Percentiles rank a stretch among this genome's conserved stretches.
phyloP scores from a whole-genome alignment of 2,329 filamentous ascomycete genomes.

The Alternaria sp. region DNA sequence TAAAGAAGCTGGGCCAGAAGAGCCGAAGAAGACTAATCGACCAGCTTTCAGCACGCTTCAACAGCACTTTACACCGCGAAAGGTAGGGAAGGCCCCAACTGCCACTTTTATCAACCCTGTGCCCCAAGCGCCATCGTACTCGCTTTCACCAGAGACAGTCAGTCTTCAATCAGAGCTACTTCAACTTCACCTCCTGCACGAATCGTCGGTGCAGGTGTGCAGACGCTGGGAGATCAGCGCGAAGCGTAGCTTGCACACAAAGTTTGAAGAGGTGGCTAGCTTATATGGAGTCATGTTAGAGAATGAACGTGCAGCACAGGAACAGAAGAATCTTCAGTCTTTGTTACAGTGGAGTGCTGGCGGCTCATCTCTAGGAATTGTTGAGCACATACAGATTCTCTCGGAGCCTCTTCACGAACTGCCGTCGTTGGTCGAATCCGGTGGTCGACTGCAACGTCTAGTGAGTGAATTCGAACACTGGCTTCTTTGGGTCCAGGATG shows the following conservation, averaged over 20 bases:
- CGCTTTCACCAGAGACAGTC: slow-evolving; percentile 40
- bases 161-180: slow-evolving; percentile 50
- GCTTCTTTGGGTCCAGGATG: slow-evolving; percentile 39
- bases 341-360: slow-evolving; percentile 46
- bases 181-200: slow-evolving; percentile 50
- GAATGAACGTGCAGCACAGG: slow-evolving; percentile 46
- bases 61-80: slow-evolving; percentile 52
- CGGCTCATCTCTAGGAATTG: slow-evolving; percentile 36
- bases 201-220: slow-evolving; percentile 29
- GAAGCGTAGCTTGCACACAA: slow-evolving; percentile 36
- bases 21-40: slow-evolving; percentile 31
- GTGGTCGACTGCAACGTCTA: slow-evolving; percentile 44
- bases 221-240: slow-evolving; percentile 47
- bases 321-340: slow-evolving; percentile 48
- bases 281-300: slow-evolving; percentile 46
- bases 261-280: slow-evolving; percentile 50
- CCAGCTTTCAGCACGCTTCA: slow-evolving; percentile 51
- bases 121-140: slow-evolving; percentile 24
- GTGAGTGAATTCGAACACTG: slow-evolving; percentile 45
- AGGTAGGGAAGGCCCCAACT: slow-evolving; percentile 46
- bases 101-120: slow-evolving; percentile 47
- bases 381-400: slow-evolving; percentile 48
- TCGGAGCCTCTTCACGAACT: slow-evolving; percentile 49
- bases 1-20: slow-evolving; percentile 32
- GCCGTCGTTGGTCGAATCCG: slow-evolving; percentile 41